Percentiles rank a stretch among this genome's conserved stretches.
phyloP scores from a whole-genome alignment of 2,329 filamentous ascomycete species.

The Paecilomyces niveus region DNA sequence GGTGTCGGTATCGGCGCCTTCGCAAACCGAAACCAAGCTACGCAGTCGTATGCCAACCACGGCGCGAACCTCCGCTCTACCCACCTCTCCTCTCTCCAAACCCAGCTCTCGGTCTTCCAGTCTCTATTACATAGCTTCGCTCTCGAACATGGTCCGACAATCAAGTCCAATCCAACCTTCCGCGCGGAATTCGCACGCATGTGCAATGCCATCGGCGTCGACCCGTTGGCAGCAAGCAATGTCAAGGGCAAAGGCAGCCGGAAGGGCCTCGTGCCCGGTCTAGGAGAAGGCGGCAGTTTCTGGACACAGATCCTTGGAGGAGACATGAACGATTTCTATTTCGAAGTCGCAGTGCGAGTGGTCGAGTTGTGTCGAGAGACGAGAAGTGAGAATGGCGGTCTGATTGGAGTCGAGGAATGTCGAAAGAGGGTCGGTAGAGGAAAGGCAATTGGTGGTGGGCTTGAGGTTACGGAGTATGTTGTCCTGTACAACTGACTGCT shows the following conservation, averaged over 20 bases:
- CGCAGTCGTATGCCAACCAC: conserved; percentile 84
- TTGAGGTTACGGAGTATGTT: conserved; percentile 69
- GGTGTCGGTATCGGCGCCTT: conserved; percentile 89
- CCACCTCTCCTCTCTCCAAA: conserved; percentile 79
- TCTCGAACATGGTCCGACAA: conserved; percentile 88
- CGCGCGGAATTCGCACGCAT: conserved; percentile 96
- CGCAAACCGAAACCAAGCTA: conserved; percentile 74
- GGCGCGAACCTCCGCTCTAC: conserved; percentile 77
- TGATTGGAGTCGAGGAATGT: conserved; percentile 79
- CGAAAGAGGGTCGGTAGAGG: conserved; percentile 66
- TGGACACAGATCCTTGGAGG: conserved; percentile 91
- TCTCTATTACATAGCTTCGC: conserved; percentile 93
- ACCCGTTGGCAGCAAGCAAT: conserved; percentile 72
- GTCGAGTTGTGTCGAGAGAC: conserved; percentile 88
- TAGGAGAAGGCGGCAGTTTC: conserved; percentile 56
- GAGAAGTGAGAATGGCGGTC: conserved; percentile 80
- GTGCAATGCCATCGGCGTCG: conserved; percentile 94
- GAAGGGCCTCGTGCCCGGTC: conserved; percentile 28
- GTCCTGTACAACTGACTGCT: conserved; percentile 14
- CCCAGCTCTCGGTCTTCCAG: conserved; percentile 92
- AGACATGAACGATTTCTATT: conserved; percentile 97
- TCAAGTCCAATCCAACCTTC: conserved; percentile 90
- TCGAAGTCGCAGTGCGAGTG: conserved; percentile 89
- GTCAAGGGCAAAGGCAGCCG: conserved; percentile 42
- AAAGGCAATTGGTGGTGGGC: conserved; percentile 64